Conservation (phyloP, 2,329 filamentous ascomycete species). For the Aspergillus alliaceus region DNA sequence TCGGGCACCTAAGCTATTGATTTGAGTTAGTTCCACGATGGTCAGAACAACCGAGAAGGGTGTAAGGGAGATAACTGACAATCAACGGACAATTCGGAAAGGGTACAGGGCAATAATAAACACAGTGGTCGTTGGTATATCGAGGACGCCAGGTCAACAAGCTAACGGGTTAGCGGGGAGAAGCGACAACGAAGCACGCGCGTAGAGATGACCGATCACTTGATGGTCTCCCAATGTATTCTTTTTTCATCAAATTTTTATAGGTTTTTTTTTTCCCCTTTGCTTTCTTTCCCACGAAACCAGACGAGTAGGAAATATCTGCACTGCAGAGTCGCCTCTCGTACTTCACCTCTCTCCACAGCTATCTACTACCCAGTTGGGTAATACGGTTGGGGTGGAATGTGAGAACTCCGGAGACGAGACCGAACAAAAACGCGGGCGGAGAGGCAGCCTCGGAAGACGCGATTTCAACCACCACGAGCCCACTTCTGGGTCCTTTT, state of each 20-base stretch:
- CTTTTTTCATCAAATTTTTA: conserved; percentile 13
- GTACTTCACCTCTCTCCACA: conserved; percentile 23
- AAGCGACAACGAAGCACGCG: conserved; percentile 10
- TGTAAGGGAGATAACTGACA: conserved; percentile 11
- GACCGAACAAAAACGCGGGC: conserved; percentile 24
- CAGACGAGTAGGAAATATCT: conserved; percentile 25
- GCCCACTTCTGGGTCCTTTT: conserved; percentile 7
- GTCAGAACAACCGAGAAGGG: conserved; percentile 19
- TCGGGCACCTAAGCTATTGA: conserved; percentile 19
- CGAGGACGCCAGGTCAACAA: conserved; percentile 22
- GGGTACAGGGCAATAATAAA: conserved; percentile 11
- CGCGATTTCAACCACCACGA: conserved; percentile 16
- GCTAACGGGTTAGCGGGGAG: conserved; percentile 14
- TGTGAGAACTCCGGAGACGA: conserved; percentile 16
- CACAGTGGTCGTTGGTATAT: conserved; percentile 13
- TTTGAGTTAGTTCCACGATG: conserved; percentile 15
- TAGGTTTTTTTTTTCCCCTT: conserved; percentile 1
- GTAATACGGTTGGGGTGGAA: conserved; percentile 25
- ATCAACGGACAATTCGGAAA: conserved; percentile 11
- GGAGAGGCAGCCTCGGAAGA: conserved; percentile 21
- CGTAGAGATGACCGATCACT: not conserved
- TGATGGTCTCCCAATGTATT: conserved; percentile 8
- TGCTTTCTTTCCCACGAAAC: conserved; percentile 12
- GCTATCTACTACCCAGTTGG: conserved; percentile 21
- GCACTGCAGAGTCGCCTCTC: conserved; percentile 29